Percentiles rank a stretch among this genome's conserved stretches.
phyloP scores from a whole-genome alignment of 2,329 filamentous ascomycete species.

The Myriangium duriaei region DNA sequence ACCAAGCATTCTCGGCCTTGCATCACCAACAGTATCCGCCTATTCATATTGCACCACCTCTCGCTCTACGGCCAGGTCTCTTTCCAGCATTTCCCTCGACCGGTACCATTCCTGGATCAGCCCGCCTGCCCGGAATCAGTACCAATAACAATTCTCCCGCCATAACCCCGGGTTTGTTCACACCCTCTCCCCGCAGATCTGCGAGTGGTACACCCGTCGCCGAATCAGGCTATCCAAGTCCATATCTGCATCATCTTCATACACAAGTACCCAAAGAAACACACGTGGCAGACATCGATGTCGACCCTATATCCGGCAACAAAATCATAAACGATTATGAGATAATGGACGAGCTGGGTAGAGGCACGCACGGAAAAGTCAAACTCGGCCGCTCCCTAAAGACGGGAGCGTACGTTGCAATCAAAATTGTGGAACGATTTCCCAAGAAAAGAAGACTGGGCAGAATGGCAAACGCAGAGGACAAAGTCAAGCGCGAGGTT shows the following conservation, averaged over 20 bases:
- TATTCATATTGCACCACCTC: conserved; percentile 19
- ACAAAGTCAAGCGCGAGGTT: conserved; percentile 89
- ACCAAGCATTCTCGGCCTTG: conserved; percentile 38
- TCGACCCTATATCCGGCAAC: conserved; percentile 76
- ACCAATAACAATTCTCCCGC: conserved; percentile 36
- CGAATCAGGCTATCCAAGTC: conserved; percentile 34
- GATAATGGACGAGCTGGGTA: conserved; percentile 88
- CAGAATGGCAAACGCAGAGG: conserved; percentile 53
- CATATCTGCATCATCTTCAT: conserved; percentile 38
- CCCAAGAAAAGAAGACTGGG: conserved; percentile 90
- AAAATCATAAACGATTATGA: conserved; percentile 98
- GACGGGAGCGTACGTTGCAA: conserved; percentile 71
- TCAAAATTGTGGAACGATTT: conserved; percentile 96
- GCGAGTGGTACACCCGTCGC: conserved; percentile 20
- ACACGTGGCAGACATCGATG: conserved; percentile 80
- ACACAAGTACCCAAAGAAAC: conserved; percentile 47
- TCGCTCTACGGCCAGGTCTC: conserved; percentile 29
- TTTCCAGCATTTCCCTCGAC: conserved; percentile 28
- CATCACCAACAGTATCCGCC: conserved; percentile 33
- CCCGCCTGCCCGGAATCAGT: conserved; percentile 27
- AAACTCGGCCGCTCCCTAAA: conserved; percentile 78
- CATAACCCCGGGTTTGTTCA: conserved; percentile 37
- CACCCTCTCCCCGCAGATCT: conserved; percentile 18
- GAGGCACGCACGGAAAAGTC: conserved; percentile 94
- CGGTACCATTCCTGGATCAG: conserved; percentile 27